These are phyloP conservation scores for Neocallimastix lanati DNA, from an alignment of 192 early-diverging fungal species.

Conservation along the genomic window DNA sequence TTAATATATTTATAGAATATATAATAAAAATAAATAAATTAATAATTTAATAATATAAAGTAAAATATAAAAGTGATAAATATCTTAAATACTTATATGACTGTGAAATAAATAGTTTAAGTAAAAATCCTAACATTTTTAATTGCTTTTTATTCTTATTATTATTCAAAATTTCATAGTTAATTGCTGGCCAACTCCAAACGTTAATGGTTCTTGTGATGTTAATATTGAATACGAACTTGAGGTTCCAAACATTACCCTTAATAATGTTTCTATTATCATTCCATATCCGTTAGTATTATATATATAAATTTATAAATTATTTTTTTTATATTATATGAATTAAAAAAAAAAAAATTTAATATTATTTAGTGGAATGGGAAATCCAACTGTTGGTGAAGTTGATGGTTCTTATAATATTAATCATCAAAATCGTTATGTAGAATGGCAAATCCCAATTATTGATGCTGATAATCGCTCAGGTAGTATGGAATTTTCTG, in stretches of 20 bases:
- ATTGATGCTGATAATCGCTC: conserved; percentile 58
- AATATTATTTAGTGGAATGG: conserved; percentile 23
- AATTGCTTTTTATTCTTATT: no score
- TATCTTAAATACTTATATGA: no score
- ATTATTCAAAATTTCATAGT: conserved; percentile 25
- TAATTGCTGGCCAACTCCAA: conserved; percentile 94
- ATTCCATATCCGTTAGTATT: conserved; percentile 67
- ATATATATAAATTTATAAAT: not conserved
- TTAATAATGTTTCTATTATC: conserved; percentile 70
- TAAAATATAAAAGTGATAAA: no score
- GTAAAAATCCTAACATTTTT: no score
- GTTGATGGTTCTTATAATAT: conserved; percentile 68
- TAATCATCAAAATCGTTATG: conserved; percentile 40
- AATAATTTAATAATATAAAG: not conserved
- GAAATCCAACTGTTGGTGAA: conserved; percentile 54
- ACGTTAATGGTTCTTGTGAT: conserved; percentile 67
- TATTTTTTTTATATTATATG: no score
- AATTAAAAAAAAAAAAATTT: no score
- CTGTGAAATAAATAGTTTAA: no score
- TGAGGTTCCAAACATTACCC: conserved; percentile 49
- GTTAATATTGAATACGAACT: conserved; percentile 97
- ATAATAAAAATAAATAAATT: not conserved
- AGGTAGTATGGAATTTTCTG: conserved; percentile 73
- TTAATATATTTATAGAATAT: conserved; percentile 1
- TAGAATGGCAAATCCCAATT: conserved; percentile 73